A percentile compares a stretch with the other conserved stretches of the same genome.
These are phyloP conservation scores for Lecanosticta acicola DNA, from an alignment of 2,329 filamentous ascomycete genomes.

Conservation along the genomic window DNA sequence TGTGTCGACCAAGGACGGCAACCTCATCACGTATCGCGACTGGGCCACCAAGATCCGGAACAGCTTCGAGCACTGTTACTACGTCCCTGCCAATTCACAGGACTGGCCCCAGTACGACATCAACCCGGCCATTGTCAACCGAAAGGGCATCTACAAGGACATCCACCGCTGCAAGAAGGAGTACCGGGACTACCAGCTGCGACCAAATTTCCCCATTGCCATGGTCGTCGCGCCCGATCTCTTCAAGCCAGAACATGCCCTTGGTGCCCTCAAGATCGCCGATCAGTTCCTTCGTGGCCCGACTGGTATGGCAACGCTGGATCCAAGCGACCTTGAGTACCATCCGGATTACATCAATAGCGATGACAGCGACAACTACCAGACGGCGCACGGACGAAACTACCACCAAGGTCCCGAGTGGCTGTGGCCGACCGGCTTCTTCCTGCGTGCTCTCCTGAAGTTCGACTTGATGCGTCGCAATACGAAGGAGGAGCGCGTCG, in stretches of 20 bases:
- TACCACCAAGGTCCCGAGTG: slow-evolving; percentile 98
- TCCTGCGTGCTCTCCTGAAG: slow-evolving; percentile 81
- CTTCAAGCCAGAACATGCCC: slow-evolving; percentile 72
- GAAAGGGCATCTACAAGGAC: slow-evolving; percentile 96
- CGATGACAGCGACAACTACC: slow-evolving; percentile 86
- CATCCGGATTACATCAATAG: slow-evolving; percentile 91
- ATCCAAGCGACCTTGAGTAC: slow-evolving; percentile 89
- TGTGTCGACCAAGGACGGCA: slow-evolving; percentile 50
- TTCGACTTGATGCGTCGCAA: slow-evolving; percentile 75
- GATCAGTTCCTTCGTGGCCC: slow-evolving; percentile 78
- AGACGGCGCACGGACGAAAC: slow-evolving; percentile 88
- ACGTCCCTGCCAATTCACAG: slow-evolving; percentile 62
- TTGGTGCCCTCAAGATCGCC: slow-evolving; percentile 71
- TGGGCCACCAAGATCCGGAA: slow-evolving; percentile 77
- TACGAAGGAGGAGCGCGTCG: slow-evolving; percentile 62
- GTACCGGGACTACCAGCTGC: slow-evolving; percentile 95
- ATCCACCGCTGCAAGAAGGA: slow-evolving; percentile 89
- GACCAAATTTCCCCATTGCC: slow-evolving; percentile 88
- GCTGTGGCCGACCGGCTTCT: slow-evolving; percentile 96
- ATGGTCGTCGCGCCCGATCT: slow-evolving; percentile 90
- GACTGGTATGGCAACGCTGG: slow-evolving; percentile 90
- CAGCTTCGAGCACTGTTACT: slow-evolving; percentile 92
- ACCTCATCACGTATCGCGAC: slow-evolving; percentile 61
- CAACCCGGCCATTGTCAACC: slow-evolving; percentile 73
- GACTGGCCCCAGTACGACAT: slow-evolving; percentile 76